Percentiles rank a stretch among this genome's conserved stretches.
Evolutionary conservation across 345 rosid species (phyloP).

Genomic region (Physaria fendleri): DNA sequence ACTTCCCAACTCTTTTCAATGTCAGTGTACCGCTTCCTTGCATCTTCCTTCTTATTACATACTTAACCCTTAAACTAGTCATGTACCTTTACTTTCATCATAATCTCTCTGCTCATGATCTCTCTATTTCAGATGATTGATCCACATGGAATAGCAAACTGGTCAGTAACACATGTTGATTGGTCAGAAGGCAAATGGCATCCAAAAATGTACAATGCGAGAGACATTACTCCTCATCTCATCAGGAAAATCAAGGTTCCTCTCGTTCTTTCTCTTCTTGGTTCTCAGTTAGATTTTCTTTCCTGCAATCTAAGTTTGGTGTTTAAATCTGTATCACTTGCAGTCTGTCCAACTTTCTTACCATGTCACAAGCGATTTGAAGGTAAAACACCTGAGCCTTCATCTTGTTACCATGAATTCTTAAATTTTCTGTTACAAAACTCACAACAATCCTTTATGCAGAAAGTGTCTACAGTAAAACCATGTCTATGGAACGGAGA

Average conservation of each 20-base stretch:
- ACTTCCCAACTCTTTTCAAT: too few relatives aligned
- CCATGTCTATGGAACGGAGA: constrained; percentile 52
- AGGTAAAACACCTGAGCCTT: constrained; percentile 34
- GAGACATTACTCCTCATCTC: constrained; percentile 48
- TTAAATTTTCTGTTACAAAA: background rate
- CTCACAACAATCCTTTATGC: constrained; percentile 14
- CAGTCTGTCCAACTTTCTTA: constrained; percentile 51
- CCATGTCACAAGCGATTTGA: constrained; percentile 56
- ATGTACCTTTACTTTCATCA: background rate
- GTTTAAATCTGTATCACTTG: constrained; percentile 4
- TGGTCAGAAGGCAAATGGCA: constrained; percentile 94
- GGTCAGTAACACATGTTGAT: constrained; percentile 77
- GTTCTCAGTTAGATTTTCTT: background rate
- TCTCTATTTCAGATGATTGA: constrained; percentile 51
- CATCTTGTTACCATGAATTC: background rate
- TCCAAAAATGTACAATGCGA: constrained; percentile 53
- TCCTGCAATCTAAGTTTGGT: background rate
- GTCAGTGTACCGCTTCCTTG: constrained; percentile 36
- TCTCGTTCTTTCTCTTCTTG: background rate
- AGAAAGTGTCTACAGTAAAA: constrained; percentile 35
- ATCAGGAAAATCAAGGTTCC: constrained; percentile 50
- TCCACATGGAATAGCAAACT: constrained; percentile 61
- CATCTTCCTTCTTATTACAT: background rate
- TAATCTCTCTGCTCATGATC: background rate
- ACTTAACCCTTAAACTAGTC: background rate